A percentile compares a stretch with the other conserved stretches of the same genome.
These are phyloP conservation scores for Magnusiomyces tetraspermus DNA, from an alignment of 1,139 yeast genomes.

Conservation along the genomic window DNA sequence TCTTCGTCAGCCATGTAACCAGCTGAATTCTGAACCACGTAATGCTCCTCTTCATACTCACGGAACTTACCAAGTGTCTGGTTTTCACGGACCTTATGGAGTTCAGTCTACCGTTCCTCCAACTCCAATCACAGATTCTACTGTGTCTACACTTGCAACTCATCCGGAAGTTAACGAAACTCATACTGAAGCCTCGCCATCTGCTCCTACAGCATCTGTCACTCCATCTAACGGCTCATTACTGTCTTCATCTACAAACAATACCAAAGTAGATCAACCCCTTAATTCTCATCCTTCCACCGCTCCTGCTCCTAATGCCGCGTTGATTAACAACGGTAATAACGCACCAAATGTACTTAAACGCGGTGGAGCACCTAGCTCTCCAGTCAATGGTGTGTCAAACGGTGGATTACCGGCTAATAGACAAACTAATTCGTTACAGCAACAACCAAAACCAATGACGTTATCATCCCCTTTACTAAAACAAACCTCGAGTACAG, in stretches of 20 bases:
- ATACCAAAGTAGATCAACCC: background rate
- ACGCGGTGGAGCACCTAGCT: background rate
- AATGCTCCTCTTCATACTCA: background rate
- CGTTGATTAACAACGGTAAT: background rate
- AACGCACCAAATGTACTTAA: background rate
- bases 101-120: background rate
- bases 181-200: background rate
- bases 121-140: background rate
- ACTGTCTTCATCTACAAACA: background rate
- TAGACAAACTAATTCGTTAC: no score
- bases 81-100: background rate
- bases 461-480: no score
- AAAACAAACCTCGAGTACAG: no score
- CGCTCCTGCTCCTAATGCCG: background rate
- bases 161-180: background rate
- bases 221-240: background rate
- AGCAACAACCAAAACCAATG: no score
- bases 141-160: background rate
- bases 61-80: no score
- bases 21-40: background rate
- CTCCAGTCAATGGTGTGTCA: background rate
- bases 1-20: background rate
- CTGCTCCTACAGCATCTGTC: background rate
- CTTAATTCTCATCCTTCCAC: background rate
- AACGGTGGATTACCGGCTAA: background rate